Base-by-base conservation (phyloP, 2,329 filamentous ascomycete genomes). In the Xylariaceae sp. region DNA sequence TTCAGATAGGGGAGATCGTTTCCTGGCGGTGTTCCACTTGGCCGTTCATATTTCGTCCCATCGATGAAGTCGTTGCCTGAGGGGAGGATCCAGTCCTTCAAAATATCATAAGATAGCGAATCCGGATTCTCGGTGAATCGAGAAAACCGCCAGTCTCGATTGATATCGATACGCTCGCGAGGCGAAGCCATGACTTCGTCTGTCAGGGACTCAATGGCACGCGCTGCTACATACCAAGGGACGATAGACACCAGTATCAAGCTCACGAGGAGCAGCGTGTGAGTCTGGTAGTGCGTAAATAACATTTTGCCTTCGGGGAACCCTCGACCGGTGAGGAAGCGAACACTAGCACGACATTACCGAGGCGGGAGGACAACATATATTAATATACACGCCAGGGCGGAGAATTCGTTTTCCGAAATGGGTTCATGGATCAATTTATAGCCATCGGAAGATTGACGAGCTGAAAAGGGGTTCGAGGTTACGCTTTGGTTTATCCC, bases 51-150 rank as follows among this genome's bases (percentile, higher is more conserved):
- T 34, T 67, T 66, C n/a, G 61, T 59, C 23, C 68, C 70, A 18
- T 64, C 65, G 56, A 68, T 62, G 63, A 72, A 73, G 53, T 69
- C 58, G 41, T 72, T 74, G 30, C 61, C 70, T 1, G 68, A 65
- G 9, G 73, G 72, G 0, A 73, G 66, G 37, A 74, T 68, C 70
- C 71, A 74, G 13, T 65, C 59, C 60, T 72, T 73, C n/a, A 73
- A 55, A 1, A 41, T 62, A 56, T 59, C 59, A 61, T 75, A 75
- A 0, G 70, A 72, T 1, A 75, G 65, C 1, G 59, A 64, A 62
- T 75, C 74, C 0, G 73, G 73, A 53, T 70, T 73, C 23, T 65
- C 61, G 6, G 64, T 67, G 60, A 74, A 75, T 55, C 73, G 71
- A 6, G 65, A 61, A 58, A 75, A 75, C 17, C 65, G 65, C 74